Evolutionary conservation across 257 asterid genomes (phyloP).

Genomic region (Solanum acaule): DNA sequence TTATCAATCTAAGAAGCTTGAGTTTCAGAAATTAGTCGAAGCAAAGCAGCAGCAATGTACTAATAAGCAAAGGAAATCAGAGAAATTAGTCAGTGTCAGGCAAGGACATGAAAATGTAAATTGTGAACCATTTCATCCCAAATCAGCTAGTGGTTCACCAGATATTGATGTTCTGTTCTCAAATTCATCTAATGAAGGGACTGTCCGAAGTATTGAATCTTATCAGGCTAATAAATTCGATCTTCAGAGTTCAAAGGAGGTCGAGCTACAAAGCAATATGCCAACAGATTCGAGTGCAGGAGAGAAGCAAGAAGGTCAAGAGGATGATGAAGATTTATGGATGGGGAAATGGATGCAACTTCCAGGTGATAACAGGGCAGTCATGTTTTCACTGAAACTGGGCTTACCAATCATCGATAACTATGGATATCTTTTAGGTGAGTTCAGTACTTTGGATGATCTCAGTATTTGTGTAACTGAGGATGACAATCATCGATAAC

Average conservation of each 20-base stretch:
- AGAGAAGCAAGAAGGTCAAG: not conserved
- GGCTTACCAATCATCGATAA: not conserved
- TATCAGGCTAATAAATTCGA: not conserved
- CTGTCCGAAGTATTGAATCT: not conserved
- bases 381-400: not conserved
- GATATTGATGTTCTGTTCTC: not conserved
- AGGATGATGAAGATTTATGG: not conserved
- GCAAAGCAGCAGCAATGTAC: not conserved
- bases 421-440: not conserved
- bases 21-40: not conserved
- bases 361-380: not conserved
- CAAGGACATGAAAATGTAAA: not conserved
- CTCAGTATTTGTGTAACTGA: not conserved
- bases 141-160: not conserved
- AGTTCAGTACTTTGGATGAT: not conserved
- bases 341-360: not conserved
- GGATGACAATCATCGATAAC: not conserved
- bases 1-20: not conserved
- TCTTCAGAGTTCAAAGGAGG: not conserved
- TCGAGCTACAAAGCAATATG: not conserved
- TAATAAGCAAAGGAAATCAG: not conserved
- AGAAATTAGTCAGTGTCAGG: not conserved
- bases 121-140: not conserved
- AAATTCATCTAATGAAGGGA: not conserved
- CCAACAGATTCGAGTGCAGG: not conserved